Evolutionary conservation across 768 basidiomycete genomes (phyloP), one percentile per base, ranked within the genome.

Genomic region (Neoboletus brunneissimus): DNA sequence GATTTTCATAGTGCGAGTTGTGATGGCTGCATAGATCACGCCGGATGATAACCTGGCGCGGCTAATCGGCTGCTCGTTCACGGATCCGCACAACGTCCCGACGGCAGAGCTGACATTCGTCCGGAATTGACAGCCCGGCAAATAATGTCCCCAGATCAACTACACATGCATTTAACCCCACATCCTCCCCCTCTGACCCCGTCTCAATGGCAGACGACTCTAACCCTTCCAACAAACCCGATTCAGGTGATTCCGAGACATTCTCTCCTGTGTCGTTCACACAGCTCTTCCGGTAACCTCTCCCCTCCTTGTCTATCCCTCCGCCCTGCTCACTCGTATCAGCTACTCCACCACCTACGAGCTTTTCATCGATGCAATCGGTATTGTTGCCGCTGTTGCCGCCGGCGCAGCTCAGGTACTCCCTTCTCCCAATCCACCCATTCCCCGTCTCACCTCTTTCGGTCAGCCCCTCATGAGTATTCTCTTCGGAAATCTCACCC

Each of bases 401-500:
- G 86, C 88, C 22, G 94, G 94, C 23, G 86, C 91, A 23, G 84
- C 92, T 29, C 90, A 93, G 78, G 89, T 89, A 57, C 64, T 23
- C 15, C 51, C 10, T 48, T 51, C 38, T 53, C 23, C 45, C 27
- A 32, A 23, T 35, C 11, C 27, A 42, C 46, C 43, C 44, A 7
- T 41, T 22, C n/a, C 3, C 5, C 22, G 1, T n/a, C 60, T 63
- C 43, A 59, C 20, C 2, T 38, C 4, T 13, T 25, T 34, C 22
- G 15, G 42, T 7, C 54, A 89, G 85, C 88, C 88, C 5, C 75
- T 89, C 43, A 89, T 91, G 88, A 84, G 84, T 60, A 73, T 97
- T 53, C 79, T 97, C 38, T 96, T 97, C 69, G 94, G 93, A 41
- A 83, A 83, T 48, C 82, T 95, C 48, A 88, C 88, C 0, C 80